phyloP scores from a whole-genome alignment of 768 basidiomycete genomes.

The Boletus subparvulus region DNA sequence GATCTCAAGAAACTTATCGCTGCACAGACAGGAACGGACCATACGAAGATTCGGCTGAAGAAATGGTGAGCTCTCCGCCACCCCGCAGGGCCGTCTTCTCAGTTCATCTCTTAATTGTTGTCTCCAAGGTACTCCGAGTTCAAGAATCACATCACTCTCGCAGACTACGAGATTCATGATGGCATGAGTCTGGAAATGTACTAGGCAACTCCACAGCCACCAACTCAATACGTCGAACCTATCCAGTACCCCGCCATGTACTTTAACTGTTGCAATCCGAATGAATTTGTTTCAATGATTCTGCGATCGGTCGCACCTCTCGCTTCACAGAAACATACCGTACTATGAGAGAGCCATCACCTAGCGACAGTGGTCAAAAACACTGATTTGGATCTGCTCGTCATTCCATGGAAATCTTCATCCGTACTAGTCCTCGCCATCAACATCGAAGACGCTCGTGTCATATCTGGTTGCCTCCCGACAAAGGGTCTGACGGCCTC shows the following conservation, averaged over 20 bases:
- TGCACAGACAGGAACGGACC: conserved; percentile 90
- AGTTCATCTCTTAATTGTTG: not conserved
- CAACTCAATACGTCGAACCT: not conserved
- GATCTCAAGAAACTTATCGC: conserved; percentile 97
- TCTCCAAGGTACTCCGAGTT: conserved; percentile 81
- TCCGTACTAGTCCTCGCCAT: conserved; percentile 9
- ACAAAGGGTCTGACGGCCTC: conserved; percentile 25
- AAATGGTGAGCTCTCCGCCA: conserved; percentile 70
- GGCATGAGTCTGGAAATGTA: conserved; percentile 96
- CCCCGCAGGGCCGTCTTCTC: not conserved
- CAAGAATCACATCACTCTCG: conserved; percentile 93
- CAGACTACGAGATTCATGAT: conserved; percentile 92
- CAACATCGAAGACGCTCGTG: conserved; percentile 17
- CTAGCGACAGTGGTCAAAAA: conserved; percentile 5
- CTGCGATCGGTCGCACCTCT: not conserved
- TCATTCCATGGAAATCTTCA: not conserved
- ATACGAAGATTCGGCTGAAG: conserved; percentile 87
- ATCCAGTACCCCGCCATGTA: conserved; percentile 4
- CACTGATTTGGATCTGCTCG: conserved; percentile 22
- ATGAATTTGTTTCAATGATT: not conserved
- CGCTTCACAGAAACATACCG: not conserved
- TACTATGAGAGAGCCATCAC: not conserved
- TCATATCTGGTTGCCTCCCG: conserved; percentile 20
- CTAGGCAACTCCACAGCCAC: conserved; percentile 32
- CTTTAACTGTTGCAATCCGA: conserved; percentile 7